Percentiles rank a stretch among this genome's conserved stretches.
These are phyloP conservation scores for Polygonum aviculare DNA, from an alignment of 148 eudicot genomes.

Conservation along the genomic window DNA sequence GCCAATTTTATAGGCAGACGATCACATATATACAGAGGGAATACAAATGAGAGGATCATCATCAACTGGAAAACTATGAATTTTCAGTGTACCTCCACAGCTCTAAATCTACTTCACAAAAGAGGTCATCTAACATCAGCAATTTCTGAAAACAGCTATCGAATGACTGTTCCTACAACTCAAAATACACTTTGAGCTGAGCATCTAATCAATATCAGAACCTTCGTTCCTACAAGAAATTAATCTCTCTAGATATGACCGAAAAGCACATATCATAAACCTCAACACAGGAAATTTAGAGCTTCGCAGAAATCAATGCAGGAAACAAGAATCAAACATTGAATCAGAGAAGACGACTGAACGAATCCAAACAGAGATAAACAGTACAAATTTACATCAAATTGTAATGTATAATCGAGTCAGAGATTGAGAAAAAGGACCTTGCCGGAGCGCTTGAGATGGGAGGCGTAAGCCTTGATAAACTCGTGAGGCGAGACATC, in stretches of 20 bases:
- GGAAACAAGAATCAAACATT: background rate
- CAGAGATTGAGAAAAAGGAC: background rate
- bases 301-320: background rate
- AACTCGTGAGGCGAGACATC: constrained; percentile 2
- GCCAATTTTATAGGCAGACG: too few species aligned
- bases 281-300: background rate
- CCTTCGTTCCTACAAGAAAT: too few species aligned
- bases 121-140: background rate
- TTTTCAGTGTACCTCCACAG: background rate
- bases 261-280: too few species aligned
- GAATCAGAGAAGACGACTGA: background rate
- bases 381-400: background rate
- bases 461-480: background rate
- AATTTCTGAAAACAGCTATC: background rate
- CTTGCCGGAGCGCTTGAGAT: constrained; percentile 9
- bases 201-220: background rate
- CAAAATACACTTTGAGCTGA: background rate
- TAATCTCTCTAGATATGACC: background rate
- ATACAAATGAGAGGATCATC: background rate
- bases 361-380: background rate
- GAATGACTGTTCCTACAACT: background rate
- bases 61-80: too few species aligned
- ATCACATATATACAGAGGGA: too few species aligned
- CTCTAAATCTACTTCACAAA: background rate
- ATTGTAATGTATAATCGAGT: background rate